Evolutionary conservation across 192 early-diverging fungal genomes (phyloP), one percentile per base, ranked within the genome.

Genomic region (Podila epigama): DNA sequence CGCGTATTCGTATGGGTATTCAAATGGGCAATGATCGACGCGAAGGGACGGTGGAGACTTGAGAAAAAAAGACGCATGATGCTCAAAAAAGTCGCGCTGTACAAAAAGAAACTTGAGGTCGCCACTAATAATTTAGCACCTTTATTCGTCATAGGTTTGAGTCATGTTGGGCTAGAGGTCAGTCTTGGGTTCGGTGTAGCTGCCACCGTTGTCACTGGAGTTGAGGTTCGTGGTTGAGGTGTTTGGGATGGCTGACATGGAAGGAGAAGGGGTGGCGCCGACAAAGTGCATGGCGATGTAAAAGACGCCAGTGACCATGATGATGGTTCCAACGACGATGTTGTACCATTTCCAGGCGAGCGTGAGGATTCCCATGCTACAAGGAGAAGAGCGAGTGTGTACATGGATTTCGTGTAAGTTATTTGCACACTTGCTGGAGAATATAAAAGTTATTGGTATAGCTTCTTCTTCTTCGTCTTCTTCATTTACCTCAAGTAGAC

Each of bases 211-310:
- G 32, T 37, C 10, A 27, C 65, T 60, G 10, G 72, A 58, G 37
- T 75, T 75, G 25, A 75, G 32, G 39, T 62, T 67, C n/a, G 58
- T 50, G 65, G n/a, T 41, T 39, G 57, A 48, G 18, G 65, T 75
- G 65, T 68, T 68, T 27, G 72, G 72, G 11, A 75, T 54, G 25
- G 72, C 65, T 0, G 72, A 68, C 72, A 75, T 75, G 44, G 72
- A 75, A 20, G 72, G 72, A 25, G 72, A 75, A 16, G 72, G 65
- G 13, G 72, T 75, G n/a, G 72, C 72, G 41, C 72, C 72, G 42
- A 75, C 58, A 51, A 67, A 75, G 54, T 75, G 72, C 72, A 68
- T 75, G 57, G 44, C 59, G 34, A 68, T 28, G 32, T 75, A 75
- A 37, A 75, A 75, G 20, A 75, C 0, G 40, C 72, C 72, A 13